Evolutionary conservation across 176 grass and related monocot genomes (phyloP).

Genomic region (Aegilops bicornis): DNA sequence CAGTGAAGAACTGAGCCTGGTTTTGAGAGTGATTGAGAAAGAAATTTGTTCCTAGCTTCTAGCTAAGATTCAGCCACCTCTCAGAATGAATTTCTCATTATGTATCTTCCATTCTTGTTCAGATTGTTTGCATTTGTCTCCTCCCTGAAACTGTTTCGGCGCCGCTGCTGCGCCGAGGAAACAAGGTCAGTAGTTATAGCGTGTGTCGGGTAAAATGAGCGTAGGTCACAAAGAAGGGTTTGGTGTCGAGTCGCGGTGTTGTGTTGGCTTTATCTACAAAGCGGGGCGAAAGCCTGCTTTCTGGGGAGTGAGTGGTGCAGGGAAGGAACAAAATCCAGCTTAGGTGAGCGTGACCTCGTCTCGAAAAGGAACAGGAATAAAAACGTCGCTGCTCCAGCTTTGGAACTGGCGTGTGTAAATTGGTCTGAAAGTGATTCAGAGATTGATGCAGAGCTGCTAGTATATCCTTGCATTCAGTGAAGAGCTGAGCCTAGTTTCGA

Average conservation of each 20-base stretch:
- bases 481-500: background rate
- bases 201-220: background rate
- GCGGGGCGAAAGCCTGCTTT: background rate
- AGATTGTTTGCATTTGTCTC: background rate
- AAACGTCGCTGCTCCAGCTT: too few relatives aligned
- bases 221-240: background rate
- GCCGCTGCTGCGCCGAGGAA: background rate
- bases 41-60: background rate
- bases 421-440: background rate
- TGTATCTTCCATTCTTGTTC: background rate
- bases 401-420: background rate
- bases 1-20: background rate
- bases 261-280: background rate
- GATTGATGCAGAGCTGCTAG: too few relatives aligned
- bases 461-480: background rate
- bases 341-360: background rate
- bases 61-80: background rate
- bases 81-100: background rate
- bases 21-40: too few relatives aligned
- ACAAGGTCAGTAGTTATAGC: background rate
- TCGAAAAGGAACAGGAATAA: background rate
- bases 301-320: background rate
- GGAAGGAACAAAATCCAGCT: slow-evolving; percentile 23
- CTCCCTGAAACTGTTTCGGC: background rate
- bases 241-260: background rate